These are phyloP conservation scores for Rhinocladiella mackenziei DNA, from an alignment of 2,329 filamentous ascomycete genomes.

Conservation along the genomic window DNA sequence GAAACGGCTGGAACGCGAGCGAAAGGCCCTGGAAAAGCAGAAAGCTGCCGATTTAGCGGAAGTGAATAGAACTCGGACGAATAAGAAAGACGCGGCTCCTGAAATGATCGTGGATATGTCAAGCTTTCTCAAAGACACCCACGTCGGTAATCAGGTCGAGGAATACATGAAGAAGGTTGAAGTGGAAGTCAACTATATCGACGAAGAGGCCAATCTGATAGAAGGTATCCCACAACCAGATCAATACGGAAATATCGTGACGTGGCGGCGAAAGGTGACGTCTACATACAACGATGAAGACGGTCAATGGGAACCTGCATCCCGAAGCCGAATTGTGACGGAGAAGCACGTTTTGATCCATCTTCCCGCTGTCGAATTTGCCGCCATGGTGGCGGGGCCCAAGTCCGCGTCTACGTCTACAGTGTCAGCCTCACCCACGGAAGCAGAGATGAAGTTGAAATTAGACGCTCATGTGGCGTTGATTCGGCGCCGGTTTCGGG, in stretches of 20 bases:
- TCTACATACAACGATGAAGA: conserved; percentile 58
- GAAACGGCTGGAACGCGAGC: conserved; percentile 47
- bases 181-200: conserved; percentile 39
- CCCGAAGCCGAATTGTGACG: conserved; percentile 40
- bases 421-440: conserved; percentile 33
- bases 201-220: conserved; percentile 25
- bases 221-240: conserved; percentile 38
- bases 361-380: conserved; percentile 62
- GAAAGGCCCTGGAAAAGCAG: conserved; percentile 61
- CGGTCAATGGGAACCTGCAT: conserved; percentile 62
- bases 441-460: conserved; percentile 42
- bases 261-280: conserved; percentile 66
- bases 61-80: conserved; percentile 67
- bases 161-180: conserved; percentile 43
- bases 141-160: conserved; percentile 42
- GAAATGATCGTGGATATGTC: conserved; percentile 77
- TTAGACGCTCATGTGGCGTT: conserved; percentile 57
- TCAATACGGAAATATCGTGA: conserved; percentile 48
- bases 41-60: conserved; percentile 63
- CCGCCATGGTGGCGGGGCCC: conserved; percentile 48
- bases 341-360: conserved; percentile 63
- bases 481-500: conserved; percentile 53
- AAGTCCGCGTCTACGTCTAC: background rate
- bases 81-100: conserved; percentile 67
- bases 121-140: conserved; percentile 48